Conservation (phyloP, 495 filamentous ascomycete species). For the Friedmanniomyces simplex region DNA sequence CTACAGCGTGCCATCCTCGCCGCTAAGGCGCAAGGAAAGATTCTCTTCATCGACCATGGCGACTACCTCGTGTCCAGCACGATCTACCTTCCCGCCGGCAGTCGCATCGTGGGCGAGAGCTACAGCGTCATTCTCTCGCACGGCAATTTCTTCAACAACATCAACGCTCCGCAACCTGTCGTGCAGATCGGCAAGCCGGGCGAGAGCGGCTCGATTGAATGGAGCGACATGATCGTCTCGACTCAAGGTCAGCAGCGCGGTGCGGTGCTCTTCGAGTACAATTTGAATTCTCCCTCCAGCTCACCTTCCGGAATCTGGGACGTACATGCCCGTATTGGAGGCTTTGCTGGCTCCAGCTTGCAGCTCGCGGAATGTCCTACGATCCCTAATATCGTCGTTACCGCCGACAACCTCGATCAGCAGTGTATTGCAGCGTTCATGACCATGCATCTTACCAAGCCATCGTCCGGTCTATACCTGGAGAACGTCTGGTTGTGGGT, state of each 20-base stretch:
- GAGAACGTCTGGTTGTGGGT: conserved; percentile 68
- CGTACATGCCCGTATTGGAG: conserved; percentile 47
- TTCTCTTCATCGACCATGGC: conserved; percentile 31
- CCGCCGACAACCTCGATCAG: conserved; percentile 36
- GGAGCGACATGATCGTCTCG: conserved; percentile 38
- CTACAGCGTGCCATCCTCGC: conserved; percentile 24
- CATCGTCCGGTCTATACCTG: conserved; percentile 57
- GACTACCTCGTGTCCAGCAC: conserved; percentile 49
- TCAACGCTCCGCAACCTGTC: conserved; percentile 31
- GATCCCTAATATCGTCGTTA: conserved; percentile 37
- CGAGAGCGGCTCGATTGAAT: conserved; percentile 28
- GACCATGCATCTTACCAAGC: conserved; percentile 53
- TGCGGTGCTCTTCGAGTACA: conserved; percentile 33
- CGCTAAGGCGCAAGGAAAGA: conserved; percentile 14
- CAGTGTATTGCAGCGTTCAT: conserved; percentile 60
- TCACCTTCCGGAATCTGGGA: conserved; percentile 41
- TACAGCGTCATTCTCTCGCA: conserved; percentile 39
- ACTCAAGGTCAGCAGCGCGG: conserved; percentile 30
- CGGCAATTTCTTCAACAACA: conserved; percentile 24
- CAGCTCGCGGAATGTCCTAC: conserved; percentile 44
- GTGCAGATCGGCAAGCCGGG: conserved; percentile 31
- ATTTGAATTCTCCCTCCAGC: conserved; percentile 21
- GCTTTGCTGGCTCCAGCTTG: conserved; percentile 43
- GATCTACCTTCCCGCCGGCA: conserved; percentile 43
- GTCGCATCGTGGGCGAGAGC: conserved; percentile 47